Evolutionary conservation across 306 rosid species (phyloP).

Genomic region (Herpetospermum pedunculosum): DNA sequence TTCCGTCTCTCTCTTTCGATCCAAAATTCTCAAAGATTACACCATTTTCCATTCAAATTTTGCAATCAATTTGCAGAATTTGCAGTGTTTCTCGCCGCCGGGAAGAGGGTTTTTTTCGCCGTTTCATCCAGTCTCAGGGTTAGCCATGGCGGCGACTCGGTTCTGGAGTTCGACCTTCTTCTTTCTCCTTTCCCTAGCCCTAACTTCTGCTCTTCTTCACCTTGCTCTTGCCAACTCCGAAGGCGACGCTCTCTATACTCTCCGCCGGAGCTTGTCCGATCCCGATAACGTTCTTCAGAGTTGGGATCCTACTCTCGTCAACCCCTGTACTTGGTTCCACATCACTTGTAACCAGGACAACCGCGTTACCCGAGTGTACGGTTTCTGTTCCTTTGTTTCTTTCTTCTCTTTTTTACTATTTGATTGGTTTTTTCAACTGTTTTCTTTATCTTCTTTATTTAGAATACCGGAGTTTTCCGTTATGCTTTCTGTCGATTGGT

Average conservation of each 20-base stretch:
- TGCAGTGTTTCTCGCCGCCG: background rate
- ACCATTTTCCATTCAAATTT: background rate
- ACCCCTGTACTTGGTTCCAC: slow-evolving; percentile 98
- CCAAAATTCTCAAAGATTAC: background rate
- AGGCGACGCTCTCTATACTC: slow-evolving; percentile 81
- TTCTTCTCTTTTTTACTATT: background rate
- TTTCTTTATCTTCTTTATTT: background rate
- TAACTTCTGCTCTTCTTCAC: slow-evolving; percentile 29
- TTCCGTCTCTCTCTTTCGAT: slow-evolving; percentile 1
- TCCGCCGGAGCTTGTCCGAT: slow-evolving; percentile 66
- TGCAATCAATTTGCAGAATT: background rate
- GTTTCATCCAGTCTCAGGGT: slow-evolving; percentile 11
- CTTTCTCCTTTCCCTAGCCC: slow-evolving; percentile 11
- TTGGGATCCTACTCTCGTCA: slow-evolving; percentile 96
- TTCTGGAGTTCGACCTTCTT: slow-evolving; percentile 8
- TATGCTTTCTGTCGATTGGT: background rate
- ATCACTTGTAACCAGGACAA: slow-evolving; percentile 87
- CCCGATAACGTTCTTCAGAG: slow-evolving; percentile 86
- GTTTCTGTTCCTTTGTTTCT: slow-evolving; percentile 2
- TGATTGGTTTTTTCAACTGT: background rate
- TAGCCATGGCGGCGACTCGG: slow-evolving; percentile 25
- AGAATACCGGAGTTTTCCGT: background rate
- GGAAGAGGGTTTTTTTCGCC: background rate
- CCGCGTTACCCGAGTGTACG: slow-evolving; percentile 86
- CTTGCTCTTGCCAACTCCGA: slow-evolving; percentile 50